Evolutionary conservation across 2,329 filamentous ascomycete genomes (phyloP).

Genomic region (Penicillium verrucosum): DNA sequence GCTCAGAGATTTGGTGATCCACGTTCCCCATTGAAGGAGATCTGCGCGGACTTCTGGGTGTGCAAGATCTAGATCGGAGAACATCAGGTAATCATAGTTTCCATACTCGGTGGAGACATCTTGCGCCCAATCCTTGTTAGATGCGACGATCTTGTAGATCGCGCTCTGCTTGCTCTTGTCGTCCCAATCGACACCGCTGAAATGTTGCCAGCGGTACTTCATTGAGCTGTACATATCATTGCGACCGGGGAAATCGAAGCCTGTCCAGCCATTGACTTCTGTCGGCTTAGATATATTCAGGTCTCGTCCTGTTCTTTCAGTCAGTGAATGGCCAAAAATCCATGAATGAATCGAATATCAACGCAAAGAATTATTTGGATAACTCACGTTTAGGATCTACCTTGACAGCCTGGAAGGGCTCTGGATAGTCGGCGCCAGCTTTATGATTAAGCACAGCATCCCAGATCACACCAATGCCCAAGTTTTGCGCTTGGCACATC

Average conservation of each 20-base stretch:
- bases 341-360: not conserved
- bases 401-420: constrained; percentile 61
- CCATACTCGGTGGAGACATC: constrained; percentile 63
- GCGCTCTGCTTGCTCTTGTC: constrained; percentile 55
- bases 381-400: constrained; percentile 53
- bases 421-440: constrained; percentile 63
- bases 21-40: constrained; percentile 64
- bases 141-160: constrained; percentile 64
- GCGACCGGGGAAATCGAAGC: constrained; percentile 63
- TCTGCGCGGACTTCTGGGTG: constrained; percentile 63
- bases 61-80: constrained; percentile 65
- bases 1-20: constrained; percentile 61
- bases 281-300: constrained; percentile 54
- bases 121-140: constrained; percentile 62
- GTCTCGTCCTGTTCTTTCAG: constrained; percentile 41
- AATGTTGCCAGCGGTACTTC: constrained; percentile 66
- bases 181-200: constrained; percentile 66
- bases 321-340: not conserved
- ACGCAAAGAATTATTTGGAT: not conserved
- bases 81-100: constrained; percentile 69
- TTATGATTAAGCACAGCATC: constrained; percentile 73
- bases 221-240: constrained; percentile 57
- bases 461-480: constrained; percentile 61
- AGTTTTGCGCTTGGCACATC: constrained; percentile 48
- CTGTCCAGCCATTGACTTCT: constrained; percentile 66